Conservation (phyloP, 306 rosid genomes). For the Acacia acuminata region DNA sequence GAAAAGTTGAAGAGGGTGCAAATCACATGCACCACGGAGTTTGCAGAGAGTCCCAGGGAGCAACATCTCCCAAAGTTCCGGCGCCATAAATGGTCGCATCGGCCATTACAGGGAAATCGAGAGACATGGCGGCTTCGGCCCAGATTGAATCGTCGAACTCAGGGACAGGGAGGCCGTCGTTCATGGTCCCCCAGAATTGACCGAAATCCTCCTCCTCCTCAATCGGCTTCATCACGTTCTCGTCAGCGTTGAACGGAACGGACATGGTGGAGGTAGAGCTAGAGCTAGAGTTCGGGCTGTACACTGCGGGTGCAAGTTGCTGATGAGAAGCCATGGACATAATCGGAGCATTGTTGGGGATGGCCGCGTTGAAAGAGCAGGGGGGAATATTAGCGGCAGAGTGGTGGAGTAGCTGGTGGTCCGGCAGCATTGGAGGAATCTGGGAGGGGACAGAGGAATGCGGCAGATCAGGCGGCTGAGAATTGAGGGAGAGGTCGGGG, state of each 20-base stretch:
- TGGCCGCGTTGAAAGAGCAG: background rate
- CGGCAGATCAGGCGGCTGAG: constrained; percentile 7
- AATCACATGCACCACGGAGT: constrained; percentile 63
- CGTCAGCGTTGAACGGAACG: constrained; percentile 6
- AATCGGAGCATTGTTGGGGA: background rate
- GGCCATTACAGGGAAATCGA: constrained; percentile 54
- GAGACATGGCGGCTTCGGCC: constrained; percentile 74
- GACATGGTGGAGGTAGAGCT: constrained; percentile 24
- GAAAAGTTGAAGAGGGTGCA: background rate
- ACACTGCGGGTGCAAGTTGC: background rate
- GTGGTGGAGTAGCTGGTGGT: background rate
- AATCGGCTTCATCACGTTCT: background rate
- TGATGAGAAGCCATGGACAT: constrained; percentile 28
- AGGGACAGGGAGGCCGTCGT: constrained; percentile 35
- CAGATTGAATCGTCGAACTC: constrained; percentile 66
- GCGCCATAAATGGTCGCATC: constrained; percentile 25
- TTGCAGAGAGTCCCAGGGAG: constrained; percentile 48
- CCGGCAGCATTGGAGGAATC: background rate
- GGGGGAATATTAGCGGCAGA: background rate
- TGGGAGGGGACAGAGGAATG: background rate
- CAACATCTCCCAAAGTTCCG: constrained; percentile 40
- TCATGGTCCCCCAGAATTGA: constrained; percentile 48
- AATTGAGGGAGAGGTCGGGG: constrained; percentile 34
- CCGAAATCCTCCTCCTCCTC: constrained; percentile 29
- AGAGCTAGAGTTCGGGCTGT: constrained; percentile 5